Percentiles rank a stretch among this genome's conserved stretches.
These are phyloP conservation scores for Ogataea pilisensis DNA, from an alignment of 805 yeast genomes.

Conservation along the genomic window DNA sequence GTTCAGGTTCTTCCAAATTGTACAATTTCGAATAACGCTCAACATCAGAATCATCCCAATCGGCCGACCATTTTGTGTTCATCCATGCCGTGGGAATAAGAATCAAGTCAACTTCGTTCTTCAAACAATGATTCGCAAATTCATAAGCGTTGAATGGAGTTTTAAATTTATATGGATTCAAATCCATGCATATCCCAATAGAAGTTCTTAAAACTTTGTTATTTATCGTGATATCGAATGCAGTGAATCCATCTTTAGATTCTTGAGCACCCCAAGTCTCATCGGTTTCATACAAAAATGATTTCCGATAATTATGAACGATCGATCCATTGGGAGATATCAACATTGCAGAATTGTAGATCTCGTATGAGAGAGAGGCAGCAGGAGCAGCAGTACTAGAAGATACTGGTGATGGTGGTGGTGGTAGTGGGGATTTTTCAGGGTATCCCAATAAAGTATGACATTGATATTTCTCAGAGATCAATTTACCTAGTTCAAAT, in stretches of 20 bases:
- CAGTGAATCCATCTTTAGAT: slow-evolving; percentile 55
- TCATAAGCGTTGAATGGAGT: slow-evolving; percentile 78
- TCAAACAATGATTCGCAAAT: slow-evolving; percentile 51
- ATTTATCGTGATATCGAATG: slow-evolving; percentile 41
- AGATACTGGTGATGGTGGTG: too few species aligned
- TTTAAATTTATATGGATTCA: slow-evolving; percentile 79
- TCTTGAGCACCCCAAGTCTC: slow-evolving; percentile 76
- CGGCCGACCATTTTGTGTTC: slow-evolving; percentile 37
- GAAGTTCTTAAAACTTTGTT: slow-evolving; percentile 37
- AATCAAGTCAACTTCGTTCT: slow-evolving; percentile 48
- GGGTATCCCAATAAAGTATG: slow-evolving; percentile 83
- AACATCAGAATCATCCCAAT: slow-evolving; percentile 19
- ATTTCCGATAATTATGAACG: slow-evolving; percentile 67
- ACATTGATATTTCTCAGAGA: slow-evolving; percentile 50
- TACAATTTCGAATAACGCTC: slow-evolving; percentile 14
- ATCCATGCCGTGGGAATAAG: slow-evolving; percentile 90
- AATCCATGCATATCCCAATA: slow-evolving; percentile 92
- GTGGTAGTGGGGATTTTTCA: slow-evolving; percentile 37
- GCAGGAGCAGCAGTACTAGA: too few species aligned
- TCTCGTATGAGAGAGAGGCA: slow-evolving; percentile 18
- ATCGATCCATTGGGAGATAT: slow-evolving; percentile 55
- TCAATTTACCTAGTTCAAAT: slow-evolving; percentile 50
- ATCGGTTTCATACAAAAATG: slow-evolving; percentile 75
- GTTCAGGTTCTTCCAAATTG: not conserved
- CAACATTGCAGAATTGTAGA: slow-evolving; percentile 71